Conservation (phyloP, 306 rosid species). For the Gleditsia sinensis region DNA sequence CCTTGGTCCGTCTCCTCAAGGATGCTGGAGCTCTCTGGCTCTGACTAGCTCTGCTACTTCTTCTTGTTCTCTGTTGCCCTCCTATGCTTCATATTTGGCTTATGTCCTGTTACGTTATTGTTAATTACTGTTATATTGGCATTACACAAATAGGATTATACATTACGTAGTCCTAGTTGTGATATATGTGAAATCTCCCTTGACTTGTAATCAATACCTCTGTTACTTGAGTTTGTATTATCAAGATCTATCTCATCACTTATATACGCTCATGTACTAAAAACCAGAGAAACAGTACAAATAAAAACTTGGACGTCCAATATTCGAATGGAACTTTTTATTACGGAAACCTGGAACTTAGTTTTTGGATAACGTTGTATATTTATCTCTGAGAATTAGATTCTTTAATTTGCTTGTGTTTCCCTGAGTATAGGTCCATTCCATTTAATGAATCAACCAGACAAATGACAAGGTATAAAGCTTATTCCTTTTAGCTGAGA, state of each 20-base stretch:
- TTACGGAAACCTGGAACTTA: too few relatives aligned
- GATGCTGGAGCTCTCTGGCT: constrained; percentile 91
- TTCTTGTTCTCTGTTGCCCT: too few relatives aligned
- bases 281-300: too few relatives aligned
- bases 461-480: background rate
- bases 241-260: too few relatives aligned
- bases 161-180: background rate
- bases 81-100: too few relatives aligned
- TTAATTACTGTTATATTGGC: background rate
- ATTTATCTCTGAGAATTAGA: background rate
- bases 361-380: too few relatives aligned
- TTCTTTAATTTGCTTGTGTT: too few relatives aligned
- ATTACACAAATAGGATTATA: background rate
- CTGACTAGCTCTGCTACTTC: background rate
- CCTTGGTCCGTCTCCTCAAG: constrained; percentile 75
- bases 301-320: too few relatives aligned
- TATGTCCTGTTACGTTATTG: background rate
- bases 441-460: too few relatives aligned
- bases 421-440: background rate
- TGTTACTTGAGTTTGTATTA: too few relatives aligned
- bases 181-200: background rate
- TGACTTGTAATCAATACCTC: background rate
- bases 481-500: background rate
- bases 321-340: too few relatives aligned
- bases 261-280: background rate